Evolutionary conservation across 495 filamentous ascomycete genomes (phyloP).

Genomic region (Lepraria neglecta): DNA sequence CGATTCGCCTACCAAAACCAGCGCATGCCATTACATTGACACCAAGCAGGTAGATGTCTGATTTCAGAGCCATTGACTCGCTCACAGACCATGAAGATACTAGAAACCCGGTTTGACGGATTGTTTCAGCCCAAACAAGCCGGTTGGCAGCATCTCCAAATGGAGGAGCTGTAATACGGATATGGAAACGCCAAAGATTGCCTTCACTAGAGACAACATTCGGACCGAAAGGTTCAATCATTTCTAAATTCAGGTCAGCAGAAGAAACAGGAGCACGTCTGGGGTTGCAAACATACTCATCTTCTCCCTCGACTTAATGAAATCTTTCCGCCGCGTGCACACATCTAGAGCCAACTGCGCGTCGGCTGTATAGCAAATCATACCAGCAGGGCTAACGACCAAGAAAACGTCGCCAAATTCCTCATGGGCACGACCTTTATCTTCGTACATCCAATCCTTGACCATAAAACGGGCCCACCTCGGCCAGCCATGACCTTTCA

Average conservation of each 20-base stretch:
- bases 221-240: conserved; percentile 28
- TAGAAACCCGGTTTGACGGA: conserved; percentile 18
- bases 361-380: conserved; percentile 2
- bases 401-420: conserved; percentile 27
- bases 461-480: conserved; percentile 29
- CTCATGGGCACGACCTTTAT: conserved; percentile 26
- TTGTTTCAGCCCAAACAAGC: conserved; percentile 27
- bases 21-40: conserved; percentile 4
- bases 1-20: background rate
- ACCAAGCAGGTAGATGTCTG: conserved; percentile 2
- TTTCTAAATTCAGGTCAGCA: conserved; percentile 15
- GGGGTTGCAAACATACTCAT: background rate
- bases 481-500: conserved; percentile 26
- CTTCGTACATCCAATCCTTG: conserved; percentile 28
- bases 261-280: background rate
- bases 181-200: conserved; percentile 22
- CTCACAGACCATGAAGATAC: background rate
- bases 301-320: conserved; percentile 11
- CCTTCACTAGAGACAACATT: conserved; percentile 26
- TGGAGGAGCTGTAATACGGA: conserved; percentile 26
- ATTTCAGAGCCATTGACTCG: background rate
- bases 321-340: conserved; percentile 8
- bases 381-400: conserved; percentile 19
- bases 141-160: conserved; percentile 27
- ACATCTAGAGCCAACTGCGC: conserved; percentile 3